A percentile compares a stretch with the other conserved stretches of the same genome.
Conservation (phyloP, 179 eudicot genomes). For the Gypsophila paniculata region DNA sequence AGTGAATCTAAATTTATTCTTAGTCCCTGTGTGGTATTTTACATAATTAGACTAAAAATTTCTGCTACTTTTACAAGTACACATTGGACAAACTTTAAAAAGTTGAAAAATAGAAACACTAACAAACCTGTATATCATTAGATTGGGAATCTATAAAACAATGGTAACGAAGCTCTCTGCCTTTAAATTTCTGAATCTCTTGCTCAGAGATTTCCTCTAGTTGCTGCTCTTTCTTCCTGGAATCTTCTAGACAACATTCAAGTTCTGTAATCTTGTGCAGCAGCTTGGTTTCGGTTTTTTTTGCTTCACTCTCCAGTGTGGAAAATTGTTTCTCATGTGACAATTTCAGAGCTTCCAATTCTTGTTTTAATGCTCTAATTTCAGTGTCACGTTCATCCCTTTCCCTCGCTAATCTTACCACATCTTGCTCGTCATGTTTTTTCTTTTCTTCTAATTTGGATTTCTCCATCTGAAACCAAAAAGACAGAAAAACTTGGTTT, state of each 20-base stretch:
- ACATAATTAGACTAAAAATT: constrained; percentile 8
- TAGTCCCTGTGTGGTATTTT: constrained; percentile 45
- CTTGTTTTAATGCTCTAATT: constrained; percentile 49
- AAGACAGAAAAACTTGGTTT: constrained; percentile 9
- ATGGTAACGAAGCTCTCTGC: constrained; percentile 57
- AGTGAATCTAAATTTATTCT: constrained; percentile 52
- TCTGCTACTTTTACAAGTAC: not conserved
- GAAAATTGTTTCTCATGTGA: constrained; percentile 46
- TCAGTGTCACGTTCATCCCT: constrained; percentile 52
- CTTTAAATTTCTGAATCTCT: constrained; percentile 55
- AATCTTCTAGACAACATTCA: constrained; percentile 52
- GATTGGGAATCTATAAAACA: constrained; percentile 58
- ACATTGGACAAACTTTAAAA: not conserved
- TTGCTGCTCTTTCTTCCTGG: constrained; percentile 65
- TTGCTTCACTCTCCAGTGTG: constrained; percentile 52
- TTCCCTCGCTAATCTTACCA: constrained; percentile 52
- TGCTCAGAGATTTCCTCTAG: constrained; percentile 61
- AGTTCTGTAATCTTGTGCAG: constrained; percentile 61
- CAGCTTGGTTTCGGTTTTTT: constrained; percentile 48
- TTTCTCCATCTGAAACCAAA: constrained; percentile 59
- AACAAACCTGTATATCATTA: constrained; percentile 59
- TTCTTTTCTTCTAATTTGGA: constrained; percentile 57
- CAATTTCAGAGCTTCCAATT: constrained; percentile 46
- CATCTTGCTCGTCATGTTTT: constrained; percentile 55
- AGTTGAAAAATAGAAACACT: not conserved